Evolutionary conservation across 768 basidiomycete species (phyloP), one percentile per base, ranked within the genome.

Genomic region (Trametes cingulata): DNA sequence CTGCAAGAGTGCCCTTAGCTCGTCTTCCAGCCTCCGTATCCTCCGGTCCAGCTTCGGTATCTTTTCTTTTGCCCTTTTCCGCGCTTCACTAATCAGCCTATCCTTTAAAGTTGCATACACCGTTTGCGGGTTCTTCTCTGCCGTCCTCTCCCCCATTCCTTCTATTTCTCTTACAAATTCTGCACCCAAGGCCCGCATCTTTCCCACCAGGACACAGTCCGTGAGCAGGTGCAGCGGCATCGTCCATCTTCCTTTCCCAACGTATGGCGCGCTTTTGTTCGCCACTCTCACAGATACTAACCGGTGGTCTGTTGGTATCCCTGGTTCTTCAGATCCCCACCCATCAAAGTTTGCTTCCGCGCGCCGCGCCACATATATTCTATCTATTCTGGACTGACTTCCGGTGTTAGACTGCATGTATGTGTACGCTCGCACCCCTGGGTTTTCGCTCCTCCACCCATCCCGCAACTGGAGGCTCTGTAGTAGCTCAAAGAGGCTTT

Each of bases 181-280:
- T n/a, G n/a, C n/a, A n/a, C n/a, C n/a, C n/a, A n/a, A n/a, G n/a
- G 35, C 20, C 20, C 4, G 36, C 35, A 51, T 36, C 3, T 8
- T 36, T 2, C 6, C 3, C 2, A 1, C 12, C 8, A 51, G 12
- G 8, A 17, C 10, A n/a, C 19, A 7, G 17, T 56, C 45, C 17
- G 39, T 24, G 6, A 43, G 49, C 5, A 61, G 47, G 37, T 24
- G n/a, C 25, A 41, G 29, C 17, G 48, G 40, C 45, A 43, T 27
- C 0, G 20, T 7, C 62, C 62, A 63, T 27, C 58, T 43, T 1
- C 62, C 62, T n/a, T 35, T 43, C 1, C 62, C 62, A 2, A 60
- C 25, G 40, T 50, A 50, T 1, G 58, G 62, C 2, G 52, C 39
- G n/a, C 41, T 19, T 7, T 29, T 8, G 33, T 52, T 22, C 1